Evolutionary conservation across 768 basidiomycete genomes (phyloP), one percentile per base, ranked within the genome.

Genomic region (Hypholoma sublateritium): DNA sequence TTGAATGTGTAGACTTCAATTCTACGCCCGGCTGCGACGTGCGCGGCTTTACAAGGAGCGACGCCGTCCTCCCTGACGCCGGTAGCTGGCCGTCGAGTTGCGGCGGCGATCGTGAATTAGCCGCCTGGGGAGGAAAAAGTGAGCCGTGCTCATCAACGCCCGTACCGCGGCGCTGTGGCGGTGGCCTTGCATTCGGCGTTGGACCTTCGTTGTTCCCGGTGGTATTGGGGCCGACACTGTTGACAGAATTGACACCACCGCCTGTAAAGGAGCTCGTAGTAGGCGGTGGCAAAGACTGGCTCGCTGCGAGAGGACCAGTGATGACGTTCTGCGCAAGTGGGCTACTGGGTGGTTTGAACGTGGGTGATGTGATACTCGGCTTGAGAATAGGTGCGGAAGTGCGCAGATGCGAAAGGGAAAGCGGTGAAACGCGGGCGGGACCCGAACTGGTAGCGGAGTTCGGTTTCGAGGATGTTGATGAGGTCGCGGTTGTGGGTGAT

Each of bases 401-500:
- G 34, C n/a, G 74, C 57, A 76, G 76, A n/a, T 73, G 70, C 0
- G 78, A 74, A 7, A 80, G 65, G 5, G 78, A 77, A 6, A 76
- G 75, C 32, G 72, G 83, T 37, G 77, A 78, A 22, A 73, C 80
- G 62, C 56, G 73, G 4, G 58, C 68, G 14, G 57, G 73, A 54
- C 60, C 74, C 55, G 64, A 59, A 62, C 61, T 72, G 52, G 25
- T 28, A 7, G 28, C 9, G 28, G 59, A 36, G 3, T 49, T 21
- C 0, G 56, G 36, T 46, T 59, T 60, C 17, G 59, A 16, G 35
- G 55, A 34, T 19, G 39, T 46, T 16, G 42, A 44, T 5, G 63
- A 60, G 45, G 69, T 63, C 2, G 72, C 62, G 2, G 65, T 56
- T n/a, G 68, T 48, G n/a, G 62, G 53, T 3, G 59, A 55, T 9